phyloP scores from a whole-genome alignment of 2,329 filamentous ascomycete species.

The Tolypocladium endophyticum region DNA sequence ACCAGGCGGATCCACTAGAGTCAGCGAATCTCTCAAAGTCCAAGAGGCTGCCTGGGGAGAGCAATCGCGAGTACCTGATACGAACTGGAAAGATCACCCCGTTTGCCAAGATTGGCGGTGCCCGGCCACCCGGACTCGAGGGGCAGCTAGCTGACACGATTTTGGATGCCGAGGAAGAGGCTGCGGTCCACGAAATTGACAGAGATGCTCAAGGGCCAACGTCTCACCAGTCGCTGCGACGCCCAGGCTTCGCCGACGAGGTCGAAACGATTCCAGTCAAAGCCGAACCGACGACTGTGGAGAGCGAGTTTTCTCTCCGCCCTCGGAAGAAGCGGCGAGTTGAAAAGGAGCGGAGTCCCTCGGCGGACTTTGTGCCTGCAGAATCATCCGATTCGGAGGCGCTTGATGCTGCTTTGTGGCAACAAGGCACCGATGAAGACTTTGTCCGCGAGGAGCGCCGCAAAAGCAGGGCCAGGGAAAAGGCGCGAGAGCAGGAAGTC shows the following conservation, averaged over 20 bases:
- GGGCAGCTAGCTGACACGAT: constrained; percentile 68
- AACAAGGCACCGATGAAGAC: constrained; percentile 28
- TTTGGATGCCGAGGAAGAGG: constrained; percentile 71
- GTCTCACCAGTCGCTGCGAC: constrained; percentile 64
- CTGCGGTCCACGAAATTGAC: constrained; percentile 30
- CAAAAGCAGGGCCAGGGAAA: constrained; percentile 31
- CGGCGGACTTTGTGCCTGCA: constrained; percentile 35
- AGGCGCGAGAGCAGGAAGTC: constrained; percentile 23
- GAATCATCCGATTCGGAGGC: constrained; percentile 20
- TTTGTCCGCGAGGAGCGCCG: constrained; percentile 24
- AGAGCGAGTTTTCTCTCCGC: constrained; percentile 46
- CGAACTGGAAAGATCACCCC: constrained; percentile 96
- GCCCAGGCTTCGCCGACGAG: constrained; percentile 55
- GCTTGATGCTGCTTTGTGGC: constrained; percentile 23
- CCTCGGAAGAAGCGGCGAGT: constrained; percentile 45
- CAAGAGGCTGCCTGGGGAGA: constrained; percentile 65
- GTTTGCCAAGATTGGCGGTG: constrained; percentile 67
- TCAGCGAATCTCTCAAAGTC: constrained; percentile 35
- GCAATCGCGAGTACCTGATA: constrained; percentile 78
- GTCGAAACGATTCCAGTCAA: constrained; percentile 1
- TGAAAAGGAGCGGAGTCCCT: constrained; percentile 25
- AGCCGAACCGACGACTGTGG: constrained; percentile 17
- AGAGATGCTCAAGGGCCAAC: constrained; percentile 35
- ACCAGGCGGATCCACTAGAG: constrained; percentile 38
- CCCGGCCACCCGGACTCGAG: constrained; percentile 49